phyloP scores from a whole-genome alignment of 1,284 basidiomycete species.

The Ceratobasidium papillatum region DNA sequence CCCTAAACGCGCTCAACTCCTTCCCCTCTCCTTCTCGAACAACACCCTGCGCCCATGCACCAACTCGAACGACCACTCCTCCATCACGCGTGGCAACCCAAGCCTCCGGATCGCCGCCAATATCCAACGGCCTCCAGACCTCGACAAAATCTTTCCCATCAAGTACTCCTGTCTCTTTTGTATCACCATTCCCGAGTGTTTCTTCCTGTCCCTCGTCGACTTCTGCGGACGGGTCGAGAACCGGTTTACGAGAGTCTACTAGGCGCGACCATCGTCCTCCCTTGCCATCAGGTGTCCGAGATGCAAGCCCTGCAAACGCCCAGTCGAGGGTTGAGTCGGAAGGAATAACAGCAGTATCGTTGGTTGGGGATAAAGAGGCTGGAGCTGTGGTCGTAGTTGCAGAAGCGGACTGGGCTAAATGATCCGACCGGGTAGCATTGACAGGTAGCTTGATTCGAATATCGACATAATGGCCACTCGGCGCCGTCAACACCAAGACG shows the following conservation, averaged over 20 bases:
- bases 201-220: conserved; percentile 27
- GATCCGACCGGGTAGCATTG: not conserved
- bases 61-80: conserved; percentile 25
- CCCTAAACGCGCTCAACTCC: conserved; percentile 8
- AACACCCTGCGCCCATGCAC: conserved; percentile 22
- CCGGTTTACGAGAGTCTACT: conserved; percentile 17
- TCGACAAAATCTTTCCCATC: conserved; percentile 20
- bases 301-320: conserved; percentile 24
- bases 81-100: conserved; percentile 8
- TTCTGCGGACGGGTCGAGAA: conserved; percentile 10
- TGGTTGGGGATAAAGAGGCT: not conserved
- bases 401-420: not conserved
- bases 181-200: conserved; percentile 25
- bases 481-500: conserved; percentile 23
- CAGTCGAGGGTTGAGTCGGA: not conserved
- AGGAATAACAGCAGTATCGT: conserved; percentile 1
- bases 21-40: not conserved
- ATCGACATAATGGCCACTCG: conserved; percentile 32
- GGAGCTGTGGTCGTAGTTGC: not conserved
- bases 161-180: conserved; percentile 26
- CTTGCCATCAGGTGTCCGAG: conserved; percentile 17
- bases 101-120: not conserved
- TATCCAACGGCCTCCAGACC: conserved; percentile 29
- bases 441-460: conserved; percentile 25
- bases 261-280: conserved; percentile 30